Percentiles rank a stretch among this genome's conserved stretches.
Evolutionary conservation across 768 basidiomycete genomes (phyloP).

Genomic region (Gelatoporia subvermispora): DNA sequence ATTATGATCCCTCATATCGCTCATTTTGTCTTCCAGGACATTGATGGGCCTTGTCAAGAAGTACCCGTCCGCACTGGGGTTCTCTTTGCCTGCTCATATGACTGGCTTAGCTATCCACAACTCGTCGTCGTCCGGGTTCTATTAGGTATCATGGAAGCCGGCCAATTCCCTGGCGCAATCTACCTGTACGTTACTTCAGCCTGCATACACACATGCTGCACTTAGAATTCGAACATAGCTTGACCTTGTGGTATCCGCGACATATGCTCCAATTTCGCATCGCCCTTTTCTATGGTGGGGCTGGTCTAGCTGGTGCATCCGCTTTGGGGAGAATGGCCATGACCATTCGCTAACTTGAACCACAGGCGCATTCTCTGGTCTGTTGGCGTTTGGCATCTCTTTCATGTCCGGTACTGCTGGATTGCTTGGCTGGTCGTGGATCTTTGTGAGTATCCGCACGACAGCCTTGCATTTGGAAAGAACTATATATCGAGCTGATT

Average conservation of each 20-base stretch:
- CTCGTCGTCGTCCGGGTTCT: slow-evolving; percentile 53
- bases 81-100: not conserved
- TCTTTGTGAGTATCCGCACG: slow-evolving; percentile 19
- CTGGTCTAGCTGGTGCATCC: slow-evolving; percentile 18
- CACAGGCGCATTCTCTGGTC: slow-evolving; percentile 21
- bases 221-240: slow-evolving; percentile 6
- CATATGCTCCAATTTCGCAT: slow-evolving; percentile 24
- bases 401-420: slow-evolving; percentile 29
- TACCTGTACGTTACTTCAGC: slow-evolving; percentile 46
- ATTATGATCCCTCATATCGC: not conserved
- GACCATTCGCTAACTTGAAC: too few relatives aligned
- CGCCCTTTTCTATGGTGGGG: slow-evolving; percentile 24
- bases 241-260: slow-evolving; percentile 24
- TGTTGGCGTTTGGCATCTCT: slow-evolving; percentile 31
- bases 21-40: slow-evolving; percentile 34
- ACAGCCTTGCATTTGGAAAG: too few relatives aligned
- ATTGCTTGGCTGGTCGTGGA: slow-evolving; percentile 29
- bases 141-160: slow-evolving; percentile 65
- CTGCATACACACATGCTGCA: not conserved
- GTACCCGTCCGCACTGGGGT: slow-evolving; percentile 24
- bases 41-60: slow-evolving; percentile 66
- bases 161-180: slow-evolving; percentile 67
- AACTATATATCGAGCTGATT: not conserved
- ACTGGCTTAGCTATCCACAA: slow-evolving; percentile 46
- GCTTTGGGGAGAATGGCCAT: too few relatives aligned